Conservation (phyloP, 306 rosid species). For the Prunus dulcis region DNA sequence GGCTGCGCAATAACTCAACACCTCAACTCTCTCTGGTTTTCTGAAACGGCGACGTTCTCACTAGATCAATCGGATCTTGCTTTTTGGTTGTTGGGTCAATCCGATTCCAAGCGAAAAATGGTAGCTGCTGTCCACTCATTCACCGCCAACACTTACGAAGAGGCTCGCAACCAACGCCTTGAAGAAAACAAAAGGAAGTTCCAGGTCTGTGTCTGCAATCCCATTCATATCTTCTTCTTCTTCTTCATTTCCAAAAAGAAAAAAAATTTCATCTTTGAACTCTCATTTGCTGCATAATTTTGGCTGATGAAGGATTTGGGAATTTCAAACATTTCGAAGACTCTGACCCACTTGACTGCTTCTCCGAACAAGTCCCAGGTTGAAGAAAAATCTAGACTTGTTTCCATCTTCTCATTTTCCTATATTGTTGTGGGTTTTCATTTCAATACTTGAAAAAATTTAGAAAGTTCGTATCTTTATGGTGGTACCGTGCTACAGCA, state of each 20-base stretch:
- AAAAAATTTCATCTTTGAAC: background rate
- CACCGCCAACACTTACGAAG: constrained; percentile 47
- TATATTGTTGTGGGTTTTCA: background rate
- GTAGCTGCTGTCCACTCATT: background rate
- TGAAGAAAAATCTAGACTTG: constrained; percentile 1
- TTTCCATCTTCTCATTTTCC: background rate
- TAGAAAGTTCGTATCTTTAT: background rate
- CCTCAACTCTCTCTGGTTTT: background rate
- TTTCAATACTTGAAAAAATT: background rate
- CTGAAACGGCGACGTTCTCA: background rate
- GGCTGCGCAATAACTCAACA: background rate
- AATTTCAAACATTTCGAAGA: constrained; percentile 50
- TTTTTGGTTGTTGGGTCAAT: background rate
- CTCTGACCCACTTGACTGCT: constrained; percentile 33
- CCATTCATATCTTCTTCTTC: background rate
- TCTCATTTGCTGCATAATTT: background rate
- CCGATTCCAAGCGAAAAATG: background rate
- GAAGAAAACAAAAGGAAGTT: constrained; percentile 67
- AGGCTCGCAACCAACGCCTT: constrained; percentile 60
- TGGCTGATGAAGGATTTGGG: constrained; percentile 53
- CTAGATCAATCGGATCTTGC: background rate
- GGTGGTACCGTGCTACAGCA: constrained; percentile 27
- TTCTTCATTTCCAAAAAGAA: background rate
- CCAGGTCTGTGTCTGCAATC: constrained; percentile 39
- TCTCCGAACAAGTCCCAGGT: constrained; percentile 55